Percentiles rank a stretch among this genome's conserved stretches.
Evolutionary conservation across 208 protist species (phyloP).

Genomic region (Trypanosoma vivax): DNA sequence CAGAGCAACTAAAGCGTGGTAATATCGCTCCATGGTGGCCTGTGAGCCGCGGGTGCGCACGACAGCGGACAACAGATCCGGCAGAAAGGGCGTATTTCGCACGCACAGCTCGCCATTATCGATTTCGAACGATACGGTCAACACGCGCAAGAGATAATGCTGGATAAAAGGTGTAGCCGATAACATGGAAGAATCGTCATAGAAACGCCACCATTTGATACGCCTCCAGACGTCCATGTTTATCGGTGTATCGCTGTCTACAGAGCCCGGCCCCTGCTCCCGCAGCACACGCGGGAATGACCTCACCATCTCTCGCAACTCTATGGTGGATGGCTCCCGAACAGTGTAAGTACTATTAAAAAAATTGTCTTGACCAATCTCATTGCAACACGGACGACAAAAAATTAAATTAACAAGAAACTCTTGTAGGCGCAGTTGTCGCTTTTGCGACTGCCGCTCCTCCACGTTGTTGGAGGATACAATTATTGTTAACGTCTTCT

Average conservation of each 20-base stretch:
- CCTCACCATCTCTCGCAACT: slow-evolving; percentile 34
- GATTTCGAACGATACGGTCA: slow-evolving; percentile 35
- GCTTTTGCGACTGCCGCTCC: background rate
- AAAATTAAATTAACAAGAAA: slow-evolving; percentile 13
- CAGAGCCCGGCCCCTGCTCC: slow-evolving; percentile 13
- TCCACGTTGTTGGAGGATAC: background rate
- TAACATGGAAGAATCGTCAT: background rate
- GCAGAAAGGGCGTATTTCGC: slow-evolving; percentile 26
- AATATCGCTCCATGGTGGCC: slow-evolving; percentile 35
- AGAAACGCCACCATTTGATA: slow-evolving; percentile 29
- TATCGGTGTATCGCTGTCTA: background rate
- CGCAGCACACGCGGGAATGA: slow-evolving; percentile 30
- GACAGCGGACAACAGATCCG: slow-evolving; percentile 27
- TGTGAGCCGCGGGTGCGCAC: slow-evolving; percentile 13
- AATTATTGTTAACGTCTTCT: background rate
- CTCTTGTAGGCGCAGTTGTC: slow-evolving; percentile 12
- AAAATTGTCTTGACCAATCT: background rate
- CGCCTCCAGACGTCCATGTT: slow-evolving; percentile 18
- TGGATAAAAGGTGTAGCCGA: slow-evolving; percentile 9
- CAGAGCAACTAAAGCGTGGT: slow-evolving; percentile 46
- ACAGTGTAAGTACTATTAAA: background rate
- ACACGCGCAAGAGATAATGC: slow-evolving; percentile 21
- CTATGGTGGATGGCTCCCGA: slow-evolving; percentile 26
- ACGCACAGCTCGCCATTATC: slow-evolving; percentile 21
- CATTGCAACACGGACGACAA: slow-evolving; percentile 1